Evolutionary conservation across 306 rosid species (phyloP).

Genomic region (Calophaca sinica): DNA sequence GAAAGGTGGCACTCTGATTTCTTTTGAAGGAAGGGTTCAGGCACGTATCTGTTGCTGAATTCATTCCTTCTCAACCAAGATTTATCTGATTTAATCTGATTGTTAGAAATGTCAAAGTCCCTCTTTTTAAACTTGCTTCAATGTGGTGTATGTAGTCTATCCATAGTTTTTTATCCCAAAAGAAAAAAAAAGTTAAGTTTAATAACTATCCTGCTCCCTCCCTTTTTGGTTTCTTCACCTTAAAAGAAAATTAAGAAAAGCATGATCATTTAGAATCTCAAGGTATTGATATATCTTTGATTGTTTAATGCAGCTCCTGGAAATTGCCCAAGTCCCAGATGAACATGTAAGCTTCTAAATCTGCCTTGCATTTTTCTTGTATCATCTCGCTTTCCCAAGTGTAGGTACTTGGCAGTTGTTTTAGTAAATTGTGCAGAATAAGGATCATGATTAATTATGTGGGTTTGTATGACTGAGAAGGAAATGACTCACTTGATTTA

Average conservation of each 20-base stretch:
- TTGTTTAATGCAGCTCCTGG: too few species aligned
- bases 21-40: too few species aligned
- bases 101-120: neutral
- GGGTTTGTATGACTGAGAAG: slow-evolving; percentile 5
- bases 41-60: too few species aligned
- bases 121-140: slow-evolving; percentile 30
- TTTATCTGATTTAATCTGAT: too few species aligned
- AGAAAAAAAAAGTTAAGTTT: neutral
- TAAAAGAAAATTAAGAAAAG: slow-evolving; percentile 19
- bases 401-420: neutral
- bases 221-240: slow-evolving; percentile 19
- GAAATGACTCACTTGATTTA: slow-evolving; percentile 2
- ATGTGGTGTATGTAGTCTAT: slow-evolving; percentile 16
- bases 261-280: neutral
- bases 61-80: too few species aligned
- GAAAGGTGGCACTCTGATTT: too few species aligned
- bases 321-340: too few species aligned
- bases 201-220: neutral
- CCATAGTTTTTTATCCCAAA: neutral
- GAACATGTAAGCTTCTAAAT: too few species aligned
- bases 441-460: neutral
- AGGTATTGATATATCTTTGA: slow-evolving; percentile 18
- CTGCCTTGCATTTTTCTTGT: too few species aligned
- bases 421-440: slow-evolving; percentile 24
- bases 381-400: too few species aligned